These are phyloP conservation scores for Candida sanyaensis DNA, from an alignment of 1,139 yeast genomes.

Conservation along the genomic window DNA sequence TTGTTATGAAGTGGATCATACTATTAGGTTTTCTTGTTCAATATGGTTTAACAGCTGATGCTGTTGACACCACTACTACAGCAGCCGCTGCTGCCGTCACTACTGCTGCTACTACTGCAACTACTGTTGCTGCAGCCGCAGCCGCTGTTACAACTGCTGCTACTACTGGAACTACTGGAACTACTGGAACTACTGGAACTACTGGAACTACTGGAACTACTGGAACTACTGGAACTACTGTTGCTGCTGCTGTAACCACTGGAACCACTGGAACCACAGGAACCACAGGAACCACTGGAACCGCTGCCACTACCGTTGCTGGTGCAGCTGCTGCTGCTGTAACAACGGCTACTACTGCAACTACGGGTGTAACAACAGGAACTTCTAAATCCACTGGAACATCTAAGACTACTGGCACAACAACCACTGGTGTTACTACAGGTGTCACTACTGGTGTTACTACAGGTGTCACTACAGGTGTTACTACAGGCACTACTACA, in stretches of 20 bases:
- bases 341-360: slow-evolving; percentile 11
- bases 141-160: slow-evolving; percentile 12
- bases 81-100: slow-evolving; percentile 15
- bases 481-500: slow-evolving; percentile 8
- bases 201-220: slow-evolving; percentile 14
- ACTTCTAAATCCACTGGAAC: slow-evolving; percentile 14
- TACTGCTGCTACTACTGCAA: slow-evolving; percentile 11
- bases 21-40: slow-evolving; percentile 4
- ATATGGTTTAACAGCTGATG: slow-evolving; percentile 10
- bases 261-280: too few species aligned
- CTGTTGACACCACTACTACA: slow-evolving; percentile 15
- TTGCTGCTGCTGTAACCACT: slow-evolving; percentile 2
- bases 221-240: slow-evolving; percentile 10
- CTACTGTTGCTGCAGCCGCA: slow-evolving; percentile 10
- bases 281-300: too few species aligned
- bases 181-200: slow-evolving; percentile 14
- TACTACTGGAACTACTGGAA: slow-evolving; percentile 14
- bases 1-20: slow-evolving; percentile 6
- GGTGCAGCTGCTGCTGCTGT: slow-evolving; percentile 8
- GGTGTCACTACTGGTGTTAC: not conserved
- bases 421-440: slow-evolving; percentile 1
- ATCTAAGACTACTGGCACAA: slow-evolving; percentile 11
- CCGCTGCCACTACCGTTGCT: slow-evolving; percentile 6
- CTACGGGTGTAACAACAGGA: slow-evolving; percentile 15
- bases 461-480: slow-evolving; percentile 5